Percentiles rank a stretch among this genome's conserved stretches.
Evolutionary conservation across 1,139 yeast species (phyloP).

Genomic region (Pichia sp.): DNA sequence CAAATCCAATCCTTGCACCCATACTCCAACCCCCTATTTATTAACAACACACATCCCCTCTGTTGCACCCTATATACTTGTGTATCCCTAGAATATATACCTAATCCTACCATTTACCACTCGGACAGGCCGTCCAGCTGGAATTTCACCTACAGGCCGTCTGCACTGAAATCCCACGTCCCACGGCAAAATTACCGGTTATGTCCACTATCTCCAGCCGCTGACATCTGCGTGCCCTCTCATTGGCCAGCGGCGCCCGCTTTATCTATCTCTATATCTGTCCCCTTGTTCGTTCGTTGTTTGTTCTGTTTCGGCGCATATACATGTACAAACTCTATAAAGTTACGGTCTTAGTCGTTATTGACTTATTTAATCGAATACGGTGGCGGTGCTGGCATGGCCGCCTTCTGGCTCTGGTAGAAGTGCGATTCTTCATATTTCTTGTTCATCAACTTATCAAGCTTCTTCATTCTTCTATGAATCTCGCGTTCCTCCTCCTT

Average conservation of each 20-base stretch:
- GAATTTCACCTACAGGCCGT: too few species aligned
- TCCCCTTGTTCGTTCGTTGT: too few species aligned
- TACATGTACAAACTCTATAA: too few species aligned
- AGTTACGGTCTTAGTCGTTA: too few species aligned
- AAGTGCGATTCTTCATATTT: conserved; percentile 7
- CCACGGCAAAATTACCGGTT: not conserved
- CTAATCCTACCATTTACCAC: too few species aligned
- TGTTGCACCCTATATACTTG: too few species aligned
- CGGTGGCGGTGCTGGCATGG: conserved; percentile 25
- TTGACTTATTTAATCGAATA: conserved; percentile 20
- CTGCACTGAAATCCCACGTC: not conserved
- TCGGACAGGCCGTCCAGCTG: too few species aligned
- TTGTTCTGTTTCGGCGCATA: too few species aligned
- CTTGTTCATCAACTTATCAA: conserved; percentile 24
- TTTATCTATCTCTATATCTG: not conserved
- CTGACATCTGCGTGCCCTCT: conserved; percentile 9
- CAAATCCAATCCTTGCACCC: too few species aligned
- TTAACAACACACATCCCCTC: too few species aligned
- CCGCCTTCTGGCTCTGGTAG: not conserved
- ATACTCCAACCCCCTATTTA: too few species aligned
- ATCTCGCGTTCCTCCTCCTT: conserved; percentile 27
- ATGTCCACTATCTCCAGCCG: conserved; percentile 6
- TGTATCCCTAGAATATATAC: too few species aligned
- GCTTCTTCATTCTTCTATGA: conserved; percentile 25
- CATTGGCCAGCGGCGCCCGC: conserved; percentile 8